Base-by-base conservation (phyloP, 345 rosid genomes). In the Nephelium lappaceum region DNA sequence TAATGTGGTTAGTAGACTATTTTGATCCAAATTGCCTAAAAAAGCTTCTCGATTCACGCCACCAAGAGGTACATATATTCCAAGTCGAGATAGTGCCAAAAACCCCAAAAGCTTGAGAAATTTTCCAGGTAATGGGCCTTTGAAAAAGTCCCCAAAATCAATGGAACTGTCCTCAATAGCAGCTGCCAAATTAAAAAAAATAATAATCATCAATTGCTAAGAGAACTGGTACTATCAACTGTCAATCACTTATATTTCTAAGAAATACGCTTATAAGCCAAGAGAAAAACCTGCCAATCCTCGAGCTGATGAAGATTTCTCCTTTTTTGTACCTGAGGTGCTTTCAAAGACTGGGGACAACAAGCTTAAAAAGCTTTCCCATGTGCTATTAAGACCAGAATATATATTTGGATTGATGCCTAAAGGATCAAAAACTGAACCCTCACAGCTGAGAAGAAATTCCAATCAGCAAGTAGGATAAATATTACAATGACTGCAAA, bases 121-220 rank as follows among this genome's bases (percentile, higher is more conserved):
- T 83, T 96, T 96, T 76, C 95, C 97, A 4, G 99, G 98, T 51
- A 96, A 81, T 57, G 95, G 97, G 0, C 98, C 99, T 70, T 91
- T 94, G 84, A 96, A 94, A 90, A 96, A 96, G 84, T 96, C 98
- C 65, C 99, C 97, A 72, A 96, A 88, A 79, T 94, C 99, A 86
- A 96, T 94, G 41, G 98, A 96, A 84, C 97, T 94, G 77, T 96
- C 99, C 88, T 96, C 99, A 78, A 96, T 96, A 75, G 98, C 97
- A 85, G 98, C 98, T 96, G 93, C 74, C 64, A 58, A 80, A 73
- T 75, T 75, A 27, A 62, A 89, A 83, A 81, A 11, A 45, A 45
- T 8, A 47, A 78, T 70, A 42, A 62, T 31, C 69, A 81, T 76
- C 74, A 85, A 80, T 25, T 41, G 45, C 73, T 12, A 67, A 74